phyloP scores from a whole-genome alignment of 805 yeast genomes.

The Kregervanrija delftensis region DNA sequence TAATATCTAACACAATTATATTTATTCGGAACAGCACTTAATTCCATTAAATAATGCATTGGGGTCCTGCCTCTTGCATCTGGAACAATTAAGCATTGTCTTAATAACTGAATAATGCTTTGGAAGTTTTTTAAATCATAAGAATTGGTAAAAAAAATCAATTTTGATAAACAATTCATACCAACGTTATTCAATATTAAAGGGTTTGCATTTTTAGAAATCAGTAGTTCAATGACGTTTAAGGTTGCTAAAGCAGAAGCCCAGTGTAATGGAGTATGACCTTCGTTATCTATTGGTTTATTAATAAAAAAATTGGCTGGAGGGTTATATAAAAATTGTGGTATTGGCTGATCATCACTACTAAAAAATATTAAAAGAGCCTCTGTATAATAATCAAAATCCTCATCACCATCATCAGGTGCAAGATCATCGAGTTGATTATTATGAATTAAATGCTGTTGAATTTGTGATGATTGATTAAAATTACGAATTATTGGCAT shows the following conservation, averaged over 20 bases:
- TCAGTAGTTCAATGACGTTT: slow-evolving; percentile 49
- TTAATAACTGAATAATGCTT: slow-evolving; percentile 50
- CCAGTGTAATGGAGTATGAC: slow-evolving; percentile 81
- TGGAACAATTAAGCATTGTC: slow-evolving; percentile 61
- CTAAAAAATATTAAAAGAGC: slow-evolving; percentile 45
- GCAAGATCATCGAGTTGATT: neutral
- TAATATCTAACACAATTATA: slow-evolving; percentile 49
- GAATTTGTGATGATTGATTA: too few relatives aligned
- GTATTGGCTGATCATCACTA: slow-evolving; percentile 35
- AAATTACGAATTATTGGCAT: slow-evolving; percentile 7
- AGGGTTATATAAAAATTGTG: slow-evolving; percentile 40
- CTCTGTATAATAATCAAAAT: slow-evolving; percentile 34
- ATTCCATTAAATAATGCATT: slow-evolving; percentile 57
- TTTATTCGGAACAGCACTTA: slow-evolving; percentile 39
- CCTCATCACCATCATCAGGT: slow-evolving; percentile 20
- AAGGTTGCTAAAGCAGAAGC: slow-evolving; percentile 72
- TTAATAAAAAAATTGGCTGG: slow-evolving; percentile 61
- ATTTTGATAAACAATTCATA: slow-evolving; percentile 61
- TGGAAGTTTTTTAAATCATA: slow-evolving; percentile 56
- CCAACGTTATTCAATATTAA: slow-evolving; percentile 47
- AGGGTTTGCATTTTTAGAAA: slow-evolving; percentile 58
- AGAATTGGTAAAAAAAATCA: slow-evolving; percentile 67
- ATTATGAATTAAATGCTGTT: too few relatives aligned
- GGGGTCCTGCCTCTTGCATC: slow-evolving; percentile 70
- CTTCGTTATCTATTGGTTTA: slow-evolving; percentile 69